Evolutionary conservation across 2,329 filamentous ascomycete genomes (phyloP).

Genomic region (Ascochyta pisi): DNA sequence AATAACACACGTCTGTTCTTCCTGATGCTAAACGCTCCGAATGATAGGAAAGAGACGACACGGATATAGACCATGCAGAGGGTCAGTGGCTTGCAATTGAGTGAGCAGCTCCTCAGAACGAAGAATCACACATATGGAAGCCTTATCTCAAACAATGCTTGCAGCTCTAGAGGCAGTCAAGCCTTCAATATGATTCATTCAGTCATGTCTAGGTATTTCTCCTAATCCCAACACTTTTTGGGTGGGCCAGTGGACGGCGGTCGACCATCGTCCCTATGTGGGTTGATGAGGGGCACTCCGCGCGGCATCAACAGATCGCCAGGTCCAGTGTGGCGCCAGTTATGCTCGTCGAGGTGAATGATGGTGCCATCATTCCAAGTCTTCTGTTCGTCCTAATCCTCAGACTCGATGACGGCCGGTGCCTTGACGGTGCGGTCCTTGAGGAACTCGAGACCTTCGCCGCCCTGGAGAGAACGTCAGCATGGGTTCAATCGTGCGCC

Average conservation of each 20-base stretch:
- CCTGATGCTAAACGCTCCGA: background rate
- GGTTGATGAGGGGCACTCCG: conserved; percentile 4
- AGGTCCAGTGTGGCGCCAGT: conserved; percentile 10
- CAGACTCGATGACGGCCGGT: conserved; percentile 69
- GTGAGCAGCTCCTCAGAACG: background rate
- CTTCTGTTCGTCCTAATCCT: conserved; percentile 47
- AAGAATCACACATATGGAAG: background rate
- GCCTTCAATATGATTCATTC: background rate
- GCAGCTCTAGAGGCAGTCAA: background rate
- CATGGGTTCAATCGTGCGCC: background rate
- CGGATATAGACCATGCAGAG: background rate
- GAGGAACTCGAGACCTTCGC: conserved; percentile 69
- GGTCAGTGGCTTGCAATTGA: conserved; percentile 3
- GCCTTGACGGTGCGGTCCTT: conserved; percentile 66
- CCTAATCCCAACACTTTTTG: conserved; percentile 7
- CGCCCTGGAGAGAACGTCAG: conserved; percentile 54
- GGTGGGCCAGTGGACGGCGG: conserved; percentile 7
- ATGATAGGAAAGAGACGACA: background rate
- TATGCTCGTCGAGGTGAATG: conserved; percentile 11
- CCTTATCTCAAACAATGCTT: background rate
- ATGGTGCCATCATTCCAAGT: conserved; percentile 1
- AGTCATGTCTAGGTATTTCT: conserved; percentile 18
- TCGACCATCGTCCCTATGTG: conserved; percentile 9
- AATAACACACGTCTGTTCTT: background rate
- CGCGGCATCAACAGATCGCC: conserved; percentile 7